phyloP scores from a whole-genome alignment of 2,329 filamentous ascomycete species.

The Endoconidiophora laricicola region DNA sequence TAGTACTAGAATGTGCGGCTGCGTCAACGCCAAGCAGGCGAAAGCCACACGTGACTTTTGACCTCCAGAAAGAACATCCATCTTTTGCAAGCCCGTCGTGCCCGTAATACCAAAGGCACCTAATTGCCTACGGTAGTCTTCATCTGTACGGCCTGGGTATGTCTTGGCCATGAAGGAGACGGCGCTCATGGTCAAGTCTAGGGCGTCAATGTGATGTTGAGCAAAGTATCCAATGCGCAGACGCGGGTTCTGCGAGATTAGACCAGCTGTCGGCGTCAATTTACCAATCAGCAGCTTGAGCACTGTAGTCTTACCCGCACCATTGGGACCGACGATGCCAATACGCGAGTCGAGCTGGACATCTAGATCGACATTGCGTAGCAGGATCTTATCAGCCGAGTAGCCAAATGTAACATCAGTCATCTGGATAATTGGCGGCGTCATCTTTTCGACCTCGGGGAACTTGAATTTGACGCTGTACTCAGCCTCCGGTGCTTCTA shows the following conservation, averaged over 20 bases:
- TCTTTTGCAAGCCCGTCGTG: slow-evolving; percentile 91
- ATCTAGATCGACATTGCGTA: slow-evolving; percentile 80
- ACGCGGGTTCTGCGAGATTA: slow-evolving; percentile 78
- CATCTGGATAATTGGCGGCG: slow-evolving; percentile 97
- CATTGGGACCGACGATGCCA: slow-evolving; percentile 97
- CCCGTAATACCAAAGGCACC: slow-evolving; percentile 84
- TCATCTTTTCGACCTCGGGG: slow-evolving; percentile 93
- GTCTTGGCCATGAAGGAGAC: slow-evolving; percentile 92
- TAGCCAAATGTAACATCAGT: slow-evolving; percentile 84
- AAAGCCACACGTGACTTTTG: slow-evolving; percentile 98
- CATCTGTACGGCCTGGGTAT: slow-evolving; percentile 81
- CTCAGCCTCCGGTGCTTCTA: slow-evolving; percentile 79
- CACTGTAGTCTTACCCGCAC: slow-evolving; percentile 96
- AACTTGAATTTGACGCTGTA: slow-evolving; percentile 96
- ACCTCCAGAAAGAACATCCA: slow-evolving; percentile 84
- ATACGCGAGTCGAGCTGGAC: slow-evolving; percentile 97
- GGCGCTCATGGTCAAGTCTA: slow-evolving; percentile 76
- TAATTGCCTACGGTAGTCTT: slow-evolving; percentile 89
- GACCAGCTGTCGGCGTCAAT: slow-evolving; percentile 55
- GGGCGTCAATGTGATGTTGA: slow-evolving; percentile 92
- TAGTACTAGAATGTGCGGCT: slow-evolving; percentile 92
- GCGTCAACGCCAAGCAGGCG: slow-evolving; percentile 82
- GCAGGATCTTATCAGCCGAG: slow-evolving; percentile 56
- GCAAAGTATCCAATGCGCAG: slow-evolving; percentile 92
- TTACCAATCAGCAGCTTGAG: slow-evolving; percentile 90